A percentile compares a stretch with the other conserved stretches of the same genome.
Conservation (phyloP, 2,329 filamentous ascomycete species). For the Pseudogymnoascus sp. region DNA sequence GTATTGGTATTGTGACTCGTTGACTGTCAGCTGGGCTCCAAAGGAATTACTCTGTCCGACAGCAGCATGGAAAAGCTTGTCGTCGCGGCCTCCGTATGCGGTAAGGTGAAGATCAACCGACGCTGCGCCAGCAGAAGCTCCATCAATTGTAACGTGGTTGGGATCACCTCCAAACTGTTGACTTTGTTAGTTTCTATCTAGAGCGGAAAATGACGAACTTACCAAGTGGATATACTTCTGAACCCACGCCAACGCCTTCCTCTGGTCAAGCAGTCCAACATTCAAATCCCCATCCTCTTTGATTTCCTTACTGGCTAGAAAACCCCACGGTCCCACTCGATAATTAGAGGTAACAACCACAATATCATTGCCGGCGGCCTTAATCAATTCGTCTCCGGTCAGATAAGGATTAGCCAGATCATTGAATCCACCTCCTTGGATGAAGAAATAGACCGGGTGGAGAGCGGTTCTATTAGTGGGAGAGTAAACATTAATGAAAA, state of each 20-base stretch:
- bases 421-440: slow-evolving; percentile 54
- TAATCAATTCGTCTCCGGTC: slow-evolving; percentile 29
- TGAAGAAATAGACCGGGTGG: slow-evolving; percentile 54
- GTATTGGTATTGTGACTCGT: neutral
- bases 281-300: slow-evolving; percentile 37
- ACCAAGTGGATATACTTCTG: slow-evolving; percentile 42
- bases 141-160: neutral
- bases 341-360: slow-evolving; percentile 67
- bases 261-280: slow-evolving; percentile 28
- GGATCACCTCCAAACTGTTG: neutral
- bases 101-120: slow-evolving; percentile 15
- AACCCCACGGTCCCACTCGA: slow-evolving; percentile 64
- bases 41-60: neutral
- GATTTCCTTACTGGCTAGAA: slow-evolving; percentile 53
- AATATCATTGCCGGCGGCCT: slow-evolving; percentile 50
- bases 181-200: neutral
- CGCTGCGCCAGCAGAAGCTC: slow-evolving; percentile 3
- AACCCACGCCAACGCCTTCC: slow-evolving; percentile 41
- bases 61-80: slow-evolving; percentile 1
- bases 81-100: neutral
- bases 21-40: neutral
- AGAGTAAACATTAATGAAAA: slow-evolving; percentile 57
- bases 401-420: slow-evolving; percentile 30
- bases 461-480: slow-evolving; percentile 43
- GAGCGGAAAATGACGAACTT: neutral